Conservation (phyloP, 2,329 filamentous ascomycete species). For the Calycina herbarum region DNA sequence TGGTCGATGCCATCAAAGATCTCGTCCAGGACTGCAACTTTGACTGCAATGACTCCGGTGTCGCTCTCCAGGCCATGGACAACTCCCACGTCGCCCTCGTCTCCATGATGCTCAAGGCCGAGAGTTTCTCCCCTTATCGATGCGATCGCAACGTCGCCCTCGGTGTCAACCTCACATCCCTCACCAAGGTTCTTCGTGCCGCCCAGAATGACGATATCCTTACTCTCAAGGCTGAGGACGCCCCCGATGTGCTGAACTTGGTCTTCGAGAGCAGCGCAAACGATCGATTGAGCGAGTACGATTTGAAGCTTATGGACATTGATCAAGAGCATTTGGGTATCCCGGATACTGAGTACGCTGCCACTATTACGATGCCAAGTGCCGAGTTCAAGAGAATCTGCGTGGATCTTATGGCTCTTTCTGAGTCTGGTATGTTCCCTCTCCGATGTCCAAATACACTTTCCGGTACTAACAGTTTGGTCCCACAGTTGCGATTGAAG, state of each 20-base stretch:
- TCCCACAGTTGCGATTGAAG: conserved; percentile 82
- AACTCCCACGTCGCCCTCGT: conserved; percentile 99
- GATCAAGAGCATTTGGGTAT: conserved; percentile 99
- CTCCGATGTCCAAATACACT: not conserved
- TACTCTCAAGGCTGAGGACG: conserved; percentile 96
- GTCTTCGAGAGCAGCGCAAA: conserved; percentile 87
- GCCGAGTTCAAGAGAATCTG: conserved; percentile 93
- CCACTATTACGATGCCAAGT: conserved; percentile 85
- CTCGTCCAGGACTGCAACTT: conserved; percentile 99
- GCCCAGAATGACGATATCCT: conserved; percentile 93
- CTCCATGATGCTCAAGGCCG: conserved; percentile 97
- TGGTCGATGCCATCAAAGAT: conserved; percentile 98
- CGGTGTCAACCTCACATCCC: conserved; percentile 92
- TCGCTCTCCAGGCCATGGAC: conserved; percentile 99
- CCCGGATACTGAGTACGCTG: conserved; percentile 96
- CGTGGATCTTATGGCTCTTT: conserved; percentile 86
- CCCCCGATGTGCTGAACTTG: conserved; percentile 92
- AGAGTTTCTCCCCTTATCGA: conserved; percentile 91
- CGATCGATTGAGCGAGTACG: conserved; percentile 96
- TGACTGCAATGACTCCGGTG: conserved; percentile 99
- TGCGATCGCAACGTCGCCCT: conserved; percentile 99
- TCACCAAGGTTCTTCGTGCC: conserved; percentile 95
- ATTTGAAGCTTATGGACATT: conserved; percentile 99
- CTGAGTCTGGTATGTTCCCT: conserved; percentile 75
- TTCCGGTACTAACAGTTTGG: conserved; percentile 21